phyloP scores from a whole-genome alignment of 768 basidiomycete species.

The Amyloporia xantha region DNA sequence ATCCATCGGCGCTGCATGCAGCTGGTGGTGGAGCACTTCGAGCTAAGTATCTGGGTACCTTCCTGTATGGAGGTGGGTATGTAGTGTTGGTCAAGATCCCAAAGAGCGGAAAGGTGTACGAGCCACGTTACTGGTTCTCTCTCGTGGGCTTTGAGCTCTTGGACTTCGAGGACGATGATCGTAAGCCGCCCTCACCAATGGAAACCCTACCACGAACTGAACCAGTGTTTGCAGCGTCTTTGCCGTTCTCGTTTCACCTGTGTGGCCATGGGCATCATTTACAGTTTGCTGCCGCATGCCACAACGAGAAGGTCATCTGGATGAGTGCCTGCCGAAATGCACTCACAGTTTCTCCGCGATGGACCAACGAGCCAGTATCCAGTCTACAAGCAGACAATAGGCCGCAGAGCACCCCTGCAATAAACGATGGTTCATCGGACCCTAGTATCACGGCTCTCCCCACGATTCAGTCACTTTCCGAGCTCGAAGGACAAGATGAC shows the following conservation, averaged over 20 bases:
- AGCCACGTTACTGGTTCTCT: conserved; percentile 85
- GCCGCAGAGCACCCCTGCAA: conserved; percentile 31
- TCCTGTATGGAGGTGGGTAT: conserved; percentile 83
- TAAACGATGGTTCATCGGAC: conserved; percentile 12
- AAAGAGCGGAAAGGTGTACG: conserved; percentile 71
- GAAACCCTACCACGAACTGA: neutral
- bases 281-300: conserved; percentile 82
- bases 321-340: conserved; percentile 57
- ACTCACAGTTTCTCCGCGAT: conserved; percentile 33
- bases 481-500: conserved; percentile 18
- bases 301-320: conserved; percentile 85
- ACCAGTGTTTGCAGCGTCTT: conserved; percentile 44
- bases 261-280: conserved; percentile 64
- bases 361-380: conserved; percentile 56
- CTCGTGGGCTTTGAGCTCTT: conserved; percentile 65
- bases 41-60: conserved; percentile 79
- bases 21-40: conserved; percentile 34
- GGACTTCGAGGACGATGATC: conserved; percentile 65
- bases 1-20: conserved; percentile 29
- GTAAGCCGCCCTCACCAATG: conserved; percentile 40
- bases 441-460: conserved; percentile 16
- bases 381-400: conserved; percentile 44
- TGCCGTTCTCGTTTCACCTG: conserved; percentile 74
- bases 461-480: conserved; percentile 26
- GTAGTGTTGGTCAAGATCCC: conserved; percentile 81